Evolutionary conservation across 2,329 filamentous ascomycete species (phyloP).

Genomic region (Zarea fungicola): DNA sequence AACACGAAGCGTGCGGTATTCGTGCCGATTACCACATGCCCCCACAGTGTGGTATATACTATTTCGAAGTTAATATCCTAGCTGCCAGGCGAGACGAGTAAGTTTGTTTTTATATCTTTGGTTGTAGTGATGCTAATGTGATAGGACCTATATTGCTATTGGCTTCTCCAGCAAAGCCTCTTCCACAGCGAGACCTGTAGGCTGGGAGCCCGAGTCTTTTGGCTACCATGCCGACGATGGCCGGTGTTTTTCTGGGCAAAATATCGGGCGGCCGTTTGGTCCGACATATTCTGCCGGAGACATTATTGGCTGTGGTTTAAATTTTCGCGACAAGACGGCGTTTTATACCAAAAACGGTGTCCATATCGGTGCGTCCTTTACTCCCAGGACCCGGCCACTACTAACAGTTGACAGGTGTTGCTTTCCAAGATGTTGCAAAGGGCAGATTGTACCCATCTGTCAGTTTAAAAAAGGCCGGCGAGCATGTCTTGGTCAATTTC

Average conservation of each 20-base stretch:
- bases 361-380: constrained; percentile 41
- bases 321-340: constrained; percentile 58
- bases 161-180: constrained; percentile 55
- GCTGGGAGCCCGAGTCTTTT: constrained; percentile 65
- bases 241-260: constrained; percentile 52
- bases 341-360: constrained; percentile 65
- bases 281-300: constrained; percentile 52
- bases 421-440: constrained; percentile 61
- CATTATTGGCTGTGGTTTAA: constrained; percentile 60
- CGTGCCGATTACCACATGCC: constrained; percentile 85
- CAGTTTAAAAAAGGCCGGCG: constrained; percentile 60
- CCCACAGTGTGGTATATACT: constrained; percentile 86
- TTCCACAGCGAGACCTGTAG: constrained; percentile 51
- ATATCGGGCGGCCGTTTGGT: constrained; percentile 52
- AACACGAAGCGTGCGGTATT: constrained; percentile 74
- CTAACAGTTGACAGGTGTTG: constrained; percentile 47
- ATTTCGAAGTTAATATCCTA: constrained; percentile 67
- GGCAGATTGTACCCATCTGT: constrained; percentile 62
- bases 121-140: background rate
- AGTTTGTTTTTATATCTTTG: constrained; percentile 23
- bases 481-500: constrained; percentile 60
- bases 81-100: constrained; percentile 51
- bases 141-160: constrained; percentile 55
- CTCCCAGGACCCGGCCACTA: background rate
- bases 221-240: constrained; percentile 67